Base-by-base conservation (phyloP, 2,329 filamentous ascomycete species). In the Monascus ruber region DNA sequence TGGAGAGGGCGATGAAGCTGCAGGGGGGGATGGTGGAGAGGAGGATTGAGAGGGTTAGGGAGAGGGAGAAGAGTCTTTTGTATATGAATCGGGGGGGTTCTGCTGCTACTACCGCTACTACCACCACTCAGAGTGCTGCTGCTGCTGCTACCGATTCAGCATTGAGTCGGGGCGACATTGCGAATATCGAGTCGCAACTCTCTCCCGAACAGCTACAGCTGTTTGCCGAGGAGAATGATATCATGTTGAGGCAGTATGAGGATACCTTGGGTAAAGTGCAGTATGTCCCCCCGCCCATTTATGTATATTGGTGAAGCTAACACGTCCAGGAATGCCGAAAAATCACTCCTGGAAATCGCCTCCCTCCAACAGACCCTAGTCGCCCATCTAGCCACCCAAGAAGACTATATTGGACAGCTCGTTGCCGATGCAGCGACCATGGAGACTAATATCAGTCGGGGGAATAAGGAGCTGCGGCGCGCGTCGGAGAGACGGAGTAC, bases 11-110 rank as follows among this genome's bases (percentile, higher is more conserved):
- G 41, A 82, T 83, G 33, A 73, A 77, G 51, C 78, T 82, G 46
- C 89, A 96, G 68, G 79, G 85, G 52, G 76, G 74, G 37, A 95
- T 96, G 86, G 94, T 96, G 73, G 88, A 94, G 66, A 83, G 85
- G 54, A 70, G 91, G 51, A 70, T 96, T 49, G 79, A 79, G 54
- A 72, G 91, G 39, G 85, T 93, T 59, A 73, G 89, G 60, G 88
- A 96, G 66, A 91, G 84, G 74, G 88, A 81, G 54, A 85, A 85
- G 63, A 93, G 85, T 55, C 75, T 89, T 42, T 67, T 94, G 40
- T 83, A 86, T 47, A 88, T 85, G 59, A 71, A 38, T 63, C 55
- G 11, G 24, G 38, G 31, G 37, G 38, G 28, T 29, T 34, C 32
- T 24, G n/a, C 32, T 34, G 50, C 38, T 38, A 46, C 44, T 27